Evolutionary conservation across 1,139 yeast genomes (phyloP).

Genomic region (Hemisphaericaspora xylofermentans): DNA sequence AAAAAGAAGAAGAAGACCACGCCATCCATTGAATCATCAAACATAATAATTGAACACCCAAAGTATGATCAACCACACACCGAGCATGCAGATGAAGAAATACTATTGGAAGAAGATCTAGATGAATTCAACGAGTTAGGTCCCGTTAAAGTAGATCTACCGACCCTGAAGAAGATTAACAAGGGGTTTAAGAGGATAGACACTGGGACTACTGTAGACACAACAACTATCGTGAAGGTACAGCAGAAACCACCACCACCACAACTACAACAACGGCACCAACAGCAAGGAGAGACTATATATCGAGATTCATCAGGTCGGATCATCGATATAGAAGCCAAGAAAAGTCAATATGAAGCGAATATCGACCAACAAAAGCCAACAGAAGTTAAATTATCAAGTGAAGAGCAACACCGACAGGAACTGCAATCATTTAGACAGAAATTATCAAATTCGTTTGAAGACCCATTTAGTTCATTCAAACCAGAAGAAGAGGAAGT

Average conservation of each 20-base stretch:
- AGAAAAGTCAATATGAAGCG: conserved; percentile 20
- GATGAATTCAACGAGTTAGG: conserved; percentile 12
- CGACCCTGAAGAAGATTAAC: conserved; percentile 12
- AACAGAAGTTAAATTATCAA: conserved; percentile 11
- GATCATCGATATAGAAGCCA: conserved; percentile 32
- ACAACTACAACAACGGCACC: conserved; percentile 1
- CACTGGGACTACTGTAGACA: conserved; percentile 18
- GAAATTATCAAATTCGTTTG: conserved; percentile 33
- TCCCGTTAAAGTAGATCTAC: conserved; percentile 23
- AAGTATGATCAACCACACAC: conserved; percentile 1
- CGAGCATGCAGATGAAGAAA: conserved; percentile 12
- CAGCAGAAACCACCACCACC: conserved; percentile 1
- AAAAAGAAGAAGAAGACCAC: conserved; percentile 8
- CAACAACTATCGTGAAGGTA: conserved; percentile 10
- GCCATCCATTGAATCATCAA: conserved; percentile 7
- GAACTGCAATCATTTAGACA: conserved; percentile 38
- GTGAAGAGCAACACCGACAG: conserved; percentile 20
- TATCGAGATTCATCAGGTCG: conserved; percentile 44
- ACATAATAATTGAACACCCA: conserved; percentile 11
- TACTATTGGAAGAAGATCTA: conserved; percentile 11
- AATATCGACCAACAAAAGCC: conserved; percentile 37
- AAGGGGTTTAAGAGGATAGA: conserved; percentile 44
- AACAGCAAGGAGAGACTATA: conserved; percentile 24
- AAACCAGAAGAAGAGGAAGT: conserved; percentile 17
- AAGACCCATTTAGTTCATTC: conserved; percentile 69